These are phyloP conservation scores for Polyporus arcularius DNA, from an alignment of 768 basidiomycete species.

Conservation along the genomic window DNA sequence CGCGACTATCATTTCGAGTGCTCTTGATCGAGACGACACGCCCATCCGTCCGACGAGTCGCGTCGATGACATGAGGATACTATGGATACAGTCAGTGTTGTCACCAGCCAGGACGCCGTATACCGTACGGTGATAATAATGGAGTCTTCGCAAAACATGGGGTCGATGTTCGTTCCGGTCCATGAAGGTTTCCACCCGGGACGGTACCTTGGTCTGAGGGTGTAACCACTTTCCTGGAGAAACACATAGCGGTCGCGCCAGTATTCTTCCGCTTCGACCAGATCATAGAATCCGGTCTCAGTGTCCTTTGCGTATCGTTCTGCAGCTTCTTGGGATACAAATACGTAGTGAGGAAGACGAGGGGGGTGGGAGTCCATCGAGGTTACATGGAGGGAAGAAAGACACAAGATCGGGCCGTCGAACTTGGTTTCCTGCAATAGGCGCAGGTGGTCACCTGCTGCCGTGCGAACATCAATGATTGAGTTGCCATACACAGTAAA, in stretches of 20 bases:
- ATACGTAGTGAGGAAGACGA: not conserved
- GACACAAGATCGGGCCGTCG: too few relatives aligned
- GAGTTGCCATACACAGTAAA: too few relatives aligned
- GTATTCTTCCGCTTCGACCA: not conserved
- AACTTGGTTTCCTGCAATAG: too few relatives aligned
- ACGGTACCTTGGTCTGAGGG: slow-evolving; percentile 20
- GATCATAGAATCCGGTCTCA: not conserved
- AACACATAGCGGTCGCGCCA: slow-evolving; percentile 18
- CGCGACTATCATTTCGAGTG: not conserved
- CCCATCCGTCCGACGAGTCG: slow-evolving; percentile 9
- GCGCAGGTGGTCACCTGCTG: too few relatives aligned
- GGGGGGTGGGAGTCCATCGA: too few relatives aligned
- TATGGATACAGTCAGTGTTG: too few relatives aligned
- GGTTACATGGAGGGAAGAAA: too few relatives aligned
- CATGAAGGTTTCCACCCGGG: slow-evolving; percentile 17
- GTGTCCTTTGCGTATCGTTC: not conserved
- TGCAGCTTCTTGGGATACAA: not conserved
- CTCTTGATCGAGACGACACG: slow-evolving; percentile 14
- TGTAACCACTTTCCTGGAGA: slow-evolving; percentile 17
- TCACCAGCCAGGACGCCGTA: too few relatives aligned
- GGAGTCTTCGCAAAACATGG: slow-evolving; percentile 18
- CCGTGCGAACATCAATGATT: too few relatives aligned
- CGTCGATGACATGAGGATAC: slow-evolving; percentile 16
- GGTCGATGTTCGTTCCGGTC: slow-evolving; percentile 14
- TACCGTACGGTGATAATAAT: slow-evolving; percentile 4